Base-by-base conservation (phyloP, 208 protist genomes). In the Wallacemonas rigidus region DNA sequence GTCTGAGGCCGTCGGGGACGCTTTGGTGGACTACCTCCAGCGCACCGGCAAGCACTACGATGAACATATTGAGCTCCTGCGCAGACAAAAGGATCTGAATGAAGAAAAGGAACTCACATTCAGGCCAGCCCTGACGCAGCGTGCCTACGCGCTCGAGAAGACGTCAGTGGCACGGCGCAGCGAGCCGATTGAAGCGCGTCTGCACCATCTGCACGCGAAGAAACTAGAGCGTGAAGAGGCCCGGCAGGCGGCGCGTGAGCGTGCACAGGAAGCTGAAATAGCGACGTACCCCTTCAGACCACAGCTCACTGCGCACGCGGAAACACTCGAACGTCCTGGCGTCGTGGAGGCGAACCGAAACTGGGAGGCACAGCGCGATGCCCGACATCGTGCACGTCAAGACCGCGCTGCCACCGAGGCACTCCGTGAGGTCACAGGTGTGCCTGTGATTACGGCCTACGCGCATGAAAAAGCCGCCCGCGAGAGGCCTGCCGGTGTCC, bases 21-120 rank as follows among this genome's bases (percentile, higher is more conserved):
- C 79, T 7, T 82, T 95, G 35, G 83, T 93, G n/a, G 76, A 85
- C 36, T 91, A 90, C 67, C 76, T 95, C n/a, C 78, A 83, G 56
- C 44, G 76, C 53, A 76, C 79, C 11, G 90, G 88, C 3, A 51
- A 86, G 63, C 81, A 74, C 44, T 93, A 95, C 81, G 64, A 63
- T 54, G 76, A 89, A 65, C 90, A 91, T 57, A 61, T 79, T 26
- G 88, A 86, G 62, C 80, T 95, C 9, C 82, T 95, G 41, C 82
- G 84, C 0, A 77, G 82, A 43, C 76, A 82, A 56, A 72, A 83
- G 48, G 48, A 74, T n/a, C 64, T 86, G 43, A 58, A 71, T n/a
- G 84, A 91, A 57, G 71, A 69, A 38, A 69, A 77, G 62, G 65
- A 62, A 40, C 78, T 77, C n/a, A 67, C 87, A 4, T 91, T 91